These are phyloP conservation scores for Puccinia horiana DNA, from an alignment of 1,284 basidiomycete species.

Conservation along the genomic window DNA sequence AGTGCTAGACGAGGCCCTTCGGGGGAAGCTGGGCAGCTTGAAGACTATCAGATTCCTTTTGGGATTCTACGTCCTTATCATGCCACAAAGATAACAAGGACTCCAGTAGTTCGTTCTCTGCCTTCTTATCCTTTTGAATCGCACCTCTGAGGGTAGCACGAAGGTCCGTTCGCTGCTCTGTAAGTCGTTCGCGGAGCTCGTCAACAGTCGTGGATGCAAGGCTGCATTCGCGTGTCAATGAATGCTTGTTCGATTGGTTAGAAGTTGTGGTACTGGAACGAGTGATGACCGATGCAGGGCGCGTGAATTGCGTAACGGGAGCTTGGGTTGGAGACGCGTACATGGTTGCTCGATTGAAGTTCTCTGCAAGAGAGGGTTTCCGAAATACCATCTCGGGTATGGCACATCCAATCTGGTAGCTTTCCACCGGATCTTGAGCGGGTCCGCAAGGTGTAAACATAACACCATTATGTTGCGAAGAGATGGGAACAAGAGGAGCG, in stretches of 20 bases:
- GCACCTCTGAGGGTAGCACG: constrained; percentile 22
- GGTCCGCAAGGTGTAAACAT: constrained; percentile 4
- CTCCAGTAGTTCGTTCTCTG: constrained; percentile 10
- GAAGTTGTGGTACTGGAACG: not conserved
- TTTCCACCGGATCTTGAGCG: not conserved
- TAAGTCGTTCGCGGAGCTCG: constrained; percentile 12
- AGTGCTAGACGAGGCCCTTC: not conserved
- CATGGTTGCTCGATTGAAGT: constrained; percentile 24
- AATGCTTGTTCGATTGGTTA: not conserved
- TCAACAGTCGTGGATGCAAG: constrained; percentile 24
- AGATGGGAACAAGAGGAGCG: not conserved
- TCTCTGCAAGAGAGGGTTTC: not conserved
- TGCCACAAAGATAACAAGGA: constrained; percentile 19
- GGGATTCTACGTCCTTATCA: constrained; percentile 11
- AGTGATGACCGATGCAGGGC: constrained; percentile 18
- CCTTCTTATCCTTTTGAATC: constrained; percentile 20
- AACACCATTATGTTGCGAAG: not conserved
- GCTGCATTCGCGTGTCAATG: constrained; percentile 24
- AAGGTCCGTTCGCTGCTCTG: constrained; percentile 5
- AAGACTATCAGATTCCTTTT: not conserved
- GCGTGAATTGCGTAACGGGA: not conserved
- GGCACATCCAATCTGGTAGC: not conserved
- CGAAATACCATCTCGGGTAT: not conserved
- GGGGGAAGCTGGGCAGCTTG: constrained; percentile 8
- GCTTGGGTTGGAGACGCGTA: constrained; percentile 15